phyloP scores from a whole-genome alignment of 106 monocot species.

The Allium cepa region DNA sequence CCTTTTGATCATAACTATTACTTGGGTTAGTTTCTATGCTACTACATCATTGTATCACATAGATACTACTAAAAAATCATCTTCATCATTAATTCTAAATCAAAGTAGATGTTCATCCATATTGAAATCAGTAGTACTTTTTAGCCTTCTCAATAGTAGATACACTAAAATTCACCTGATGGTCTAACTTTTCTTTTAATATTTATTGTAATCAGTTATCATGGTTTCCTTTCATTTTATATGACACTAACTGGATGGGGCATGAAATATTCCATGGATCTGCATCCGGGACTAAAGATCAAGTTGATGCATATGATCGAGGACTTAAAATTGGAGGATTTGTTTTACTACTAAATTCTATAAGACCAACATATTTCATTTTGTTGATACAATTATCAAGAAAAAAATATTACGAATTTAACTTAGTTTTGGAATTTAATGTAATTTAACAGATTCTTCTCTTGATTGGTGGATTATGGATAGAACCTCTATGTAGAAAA shows the following conservation, averaged over 20 bases:
- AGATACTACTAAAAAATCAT: no score
- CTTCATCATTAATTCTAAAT: no score
- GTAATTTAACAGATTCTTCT: conserved; percentile 39
- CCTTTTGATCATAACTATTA: conserved; percentile 54
- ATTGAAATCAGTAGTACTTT: neutral
- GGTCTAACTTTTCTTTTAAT: no score
- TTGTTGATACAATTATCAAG: no score
- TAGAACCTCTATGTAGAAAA: conserved; percentile 44
- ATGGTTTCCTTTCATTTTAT: conserved; percentile 95
- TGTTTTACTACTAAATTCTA: conserved; percentile 88
- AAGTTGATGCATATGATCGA: conserved; percentile 42
- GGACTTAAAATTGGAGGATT: conserved; percentile 86
- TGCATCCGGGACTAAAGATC: conserved; percentile 38
- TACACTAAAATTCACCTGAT: neutral
- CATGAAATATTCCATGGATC: conserved; percentile 89
- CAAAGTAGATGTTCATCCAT: no score
- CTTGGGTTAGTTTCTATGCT: conserved; percentile 35
- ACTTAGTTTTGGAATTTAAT: neutral
- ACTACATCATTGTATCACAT: no score
- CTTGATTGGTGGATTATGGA: conserved; percentile 35
- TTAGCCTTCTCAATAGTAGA: neutral
- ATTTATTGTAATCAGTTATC: conserved; percentile 32
- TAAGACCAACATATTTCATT: conserved; percentile 15
- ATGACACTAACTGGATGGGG: conserved; percentile 98
- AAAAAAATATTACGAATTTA: neutral